Conservation (phyloP, 2,329 filamentous ascomycete species). For the Hypoxylon sp. region DNA sequence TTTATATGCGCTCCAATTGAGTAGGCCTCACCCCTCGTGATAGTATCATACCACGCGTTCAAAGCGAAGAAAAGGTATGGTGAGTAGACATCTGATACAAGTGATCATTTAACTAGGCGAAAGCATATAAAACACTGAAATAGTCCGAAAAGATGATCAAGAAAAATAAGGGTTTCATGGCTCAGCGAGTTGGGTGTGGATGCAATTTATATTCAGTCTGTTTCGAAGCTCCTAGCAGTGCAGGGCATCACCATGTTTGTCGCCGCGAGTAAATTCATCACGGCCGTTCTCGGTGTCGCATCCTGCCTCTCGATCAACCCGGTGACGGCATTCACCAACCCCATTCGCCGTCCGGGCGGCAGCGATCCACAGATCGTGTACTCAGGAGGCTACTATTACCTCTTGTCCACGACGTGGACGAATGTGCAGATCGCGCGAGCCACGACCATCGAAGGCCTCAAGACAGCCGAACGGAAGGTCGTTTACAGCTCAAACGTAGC, state of each 20-base stretch:
- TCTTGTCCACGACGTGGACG: constrained; percentile 70
- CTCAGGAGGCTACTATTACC: constrained; percentile 67
- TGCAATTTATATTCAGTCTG: background rate
- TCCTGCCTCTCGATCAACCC: constrained; percentile 42
- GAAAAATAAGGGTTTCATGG: background rate
- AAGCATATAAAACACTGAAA: constrained; percentile 7
- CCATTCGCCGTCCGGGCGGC: constrained; percentile 65
- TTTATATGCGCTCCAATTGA: constrained; percentile 31
- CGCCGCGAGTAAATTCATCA: constrained; percentile 15
- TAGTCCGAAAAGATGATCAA: background rate
- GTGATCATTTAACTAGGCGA: background rate
- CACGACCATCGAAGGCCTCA: constrained; percentile 69
- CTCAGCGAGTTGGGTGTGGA: background rate
- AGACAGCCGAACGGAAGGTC: constrained; percentile 65
- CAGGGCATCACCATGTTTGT: constrained; percentile 28
- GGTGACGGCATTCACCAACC: constrained; percentile 63
- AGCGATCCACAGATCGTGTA: constrained; percentile 69
- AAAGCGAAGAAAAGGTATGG: background rate
- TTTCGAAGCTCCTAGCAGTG: background rate
- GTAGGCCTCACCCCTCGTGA: constrained; percentile 1
- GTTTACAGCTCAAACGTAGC: constrained; percentile 66
- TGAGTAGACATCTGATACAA: background rate
- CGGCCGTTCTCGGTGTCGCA: constrained; percentile 35
- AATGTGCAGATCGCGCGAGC: constrained; percentile 69
- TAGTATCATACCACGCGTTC: background rate